Percentiles rank a stretch among this genome's conserved stretches.
Evolutionary conservation across 768 basidiomycete species (phyloP).

Genomic region (Boletus vinaceobasis): DNA sequence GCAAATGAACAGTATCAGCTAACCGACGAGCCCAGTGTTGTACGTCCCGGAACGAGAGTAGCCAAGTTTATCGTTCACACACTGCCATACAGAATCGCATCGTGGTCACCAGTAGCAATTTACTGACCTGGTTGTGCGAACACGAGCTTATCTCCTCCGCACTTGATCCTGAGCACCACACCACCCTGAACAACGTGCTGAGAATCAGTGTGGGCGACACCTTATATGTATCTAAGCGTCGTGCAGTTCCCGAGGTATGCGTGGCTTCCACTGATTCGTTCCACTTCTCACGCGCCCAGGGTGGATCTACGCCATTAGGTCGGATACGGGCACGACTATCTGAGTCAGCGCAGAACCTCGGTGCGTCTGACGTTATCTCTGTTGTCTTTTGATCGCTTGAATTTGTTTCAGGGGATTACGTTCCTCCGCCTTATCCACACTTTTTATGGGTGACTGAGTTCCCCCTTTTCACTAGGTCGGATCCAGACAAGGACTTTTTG

Average conservation of each 20-base stretch:
- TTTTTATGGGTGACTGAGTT: conserved; percentile 97
- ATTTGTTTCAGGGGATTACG: conserved; percentile 49
- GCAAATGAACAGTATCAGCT: conserved; percentile 19
- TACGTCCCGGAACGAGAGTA: conserved; percentile 12
- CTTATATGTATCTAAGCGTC: conserved; percentile 55
- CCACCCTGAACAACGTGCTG: conserved; percentile 40
- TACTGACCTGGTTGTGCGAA: conserved; percentile 44
- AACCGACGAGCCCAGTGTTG: conserved; percentile 24
- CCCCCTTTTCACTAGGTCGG: conserved; percentile 84
- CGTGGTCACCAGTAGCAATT: conserved; percentile 44
- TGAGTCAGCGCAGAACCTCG: conserved; percentile 61
- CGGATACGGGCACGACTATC: conserved; percentile 62
- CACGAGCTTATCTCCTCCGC: conserved; percentile 30
- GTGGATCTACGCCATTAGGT: conserved; percentile 83
- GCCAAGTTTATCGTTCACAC: conserved; percentile 7
- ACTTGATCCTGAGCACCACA: conserved; percentile 26
- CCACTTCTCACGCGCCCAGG: conserved; percentile 45
- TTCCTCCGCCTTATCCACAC: conserved; percentile 57
- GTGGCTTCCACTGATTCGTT: conserved; percentile 5
- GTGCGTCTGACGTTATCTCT: conserved; percentile 37
- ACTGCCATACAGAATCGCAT: conserved; percentile 44
- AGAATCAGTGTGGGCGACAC: conserved; percentile 49
- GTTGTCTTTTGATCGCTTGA: conserved; percentile 3
- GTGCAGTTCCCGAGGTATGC: conserved; percentile 50
- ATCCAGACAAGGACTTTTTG: conserved; percentile 82